Base-by-base conservation (phyloP, 2,329 filamentous ascomycete species). In the Penicillium capsulatum region DNA sequence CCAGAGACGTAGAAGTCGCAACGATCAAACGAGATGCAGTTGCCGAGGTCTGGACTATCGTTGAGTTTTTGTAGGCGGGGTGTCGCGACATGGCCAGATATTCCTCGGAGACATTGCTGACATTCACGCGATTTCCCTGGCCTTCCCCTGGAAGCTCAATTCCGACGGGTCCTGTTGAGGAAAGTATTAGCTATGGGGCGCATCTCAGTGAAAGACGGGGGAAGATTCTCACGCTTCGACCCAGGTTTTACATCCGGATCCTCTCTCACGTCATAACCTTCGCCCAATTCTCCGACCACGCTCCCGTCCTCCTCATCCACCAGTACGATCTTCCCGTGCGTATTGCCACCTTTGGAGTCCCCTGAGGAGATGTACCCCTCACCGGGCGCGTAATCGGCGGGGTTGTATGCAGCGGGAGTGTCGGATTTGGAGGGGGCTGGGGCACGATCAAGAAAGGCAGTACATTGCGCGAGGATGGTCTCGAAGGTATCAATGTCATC, bases 391-490 rank as follows among this genome's bases (percentile, higher is more conserved):
- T 84, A 97, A 52, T 83, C 76, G 16, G 80, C 80, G 0, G 91
- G 91, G 59, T 96, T 90, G 66, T 97, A 97, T 1, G 62, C 52
- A 20, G 63, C 57, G 44, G 63, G 51, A 34, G 60, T 51, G 14
- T 42, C 32, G 2, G 33, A 31, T 39, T 66, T 63, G 10, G 35
- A 30, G 4, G 73, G 81, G 5, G 86, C 80, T 28, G 82, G 74
- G 7, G 86, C 83, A 31, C 89, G 81, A 65, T 97, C 91, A 3
- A 95, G 77, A 64, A 98, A 97, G 2, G 91, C 87, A 2, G 91
- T 97, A 66, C 91, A 97, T 68, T 97, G 89, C n/a, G 91, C 91
- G 35, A 97, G 75, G 50, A 97, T 97, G 3, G 91, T 96, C 72
- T 97, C 91, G 58, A 96, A 97, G 1, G 91, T 97, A 61, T 96